Base-by-base conservation (phyloP, 352 stramenopile species). In the Phytophthora multivora region DNA sequence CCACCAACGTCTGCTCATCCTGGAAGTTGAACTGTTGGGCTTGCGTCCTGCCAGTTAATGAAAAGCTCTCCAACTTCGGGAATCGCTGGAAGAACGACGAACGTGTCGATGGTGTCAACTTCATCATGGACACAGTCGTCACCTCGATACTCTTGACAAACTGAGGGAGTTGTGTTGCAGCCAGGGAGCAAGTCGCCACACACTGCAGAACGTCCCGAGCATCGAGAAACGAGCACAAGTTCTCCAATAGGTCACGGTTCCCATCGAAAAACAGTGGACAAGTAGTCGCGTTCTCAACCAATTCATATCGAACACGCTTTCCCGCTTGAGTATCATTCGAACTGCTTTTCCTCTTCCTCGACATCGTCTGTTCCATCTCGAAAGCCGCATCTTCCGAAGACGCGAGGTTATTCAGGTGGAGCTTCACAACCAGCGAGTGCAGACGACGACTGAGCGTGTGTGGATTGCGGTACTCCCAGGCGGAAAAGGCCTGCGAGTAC, bases 391-490 rank as follows among this genome's bases (percentile, higher is more conserved):
- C 67, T 58, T 84, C 74, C 16, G 65, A 71, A 10, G 40, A 51
- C 2, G 71, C 50, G n/a, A 80, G 58, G 40, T 84, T 79, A 65
- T 83, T 84, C 47, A 86, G 46, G 25, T 88, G 79, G 15, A 88
- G 67, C 62, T 88, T 88, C 12, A 88, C 65, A 5, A 88, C 78
- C 12, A 88, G 62, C 30, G 76, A 78, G 54, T 86, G 76, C 5
- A 88, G 60, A 4, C 79, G 77, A 3, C 74, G 69, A 56, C 74
- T 81, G n/a, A 88, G 71, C 9, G 79, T 85, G 42, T 78, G 76
- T 5, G 75, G 69, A 49, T 88, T 85, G 46, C 77, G 56, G 63
- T 86, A 88, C 52, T 88, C 79, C 63, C 59, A 66, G 0, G 64
- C 59, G 0, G 79, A 85, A 63, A 77, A 76, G 23, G 79, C 79